Evolutionary conservation across 768 basidiomycete species (phyloP).

Genomic region (Grammothele lineata): DNA sequence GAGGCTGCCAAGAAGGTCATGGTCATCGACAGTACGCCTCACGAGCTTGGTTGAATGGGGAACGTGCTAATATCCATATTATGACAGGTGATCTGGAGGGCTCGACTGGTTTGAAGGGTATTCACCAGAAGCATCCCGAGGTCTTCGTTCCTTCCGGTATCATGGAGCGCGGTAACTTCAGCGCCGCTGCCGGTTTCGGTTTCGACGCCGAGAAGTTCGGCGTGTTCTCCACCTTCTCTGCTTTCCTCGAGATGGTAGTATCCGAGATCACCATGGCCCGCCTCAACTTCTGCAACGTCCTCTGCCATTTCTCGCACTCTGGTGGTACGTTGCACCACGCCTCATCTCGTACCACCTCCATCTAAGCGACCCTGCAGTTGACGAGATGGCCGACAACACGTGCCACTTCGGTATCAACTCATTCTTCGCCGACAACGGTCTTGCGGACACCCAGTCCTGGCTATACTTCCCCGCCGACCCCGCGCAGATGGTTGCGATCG

Average conservation of each 20-base stretch:
- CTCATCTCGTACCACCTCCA: background rate
- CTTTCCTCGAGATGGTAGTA: slow-evolving; percentile 88
- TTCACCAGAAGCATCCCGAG: slow-evolving; percentile 88
- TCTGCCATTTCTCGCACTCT: slow-evolving; percentile 87
- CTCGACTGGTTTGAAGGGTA: slow-evolving; percentile 83
- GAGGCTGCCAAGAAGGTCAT: slow-evolving; percentile 77
- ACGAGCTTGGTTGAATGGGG: too few species aligned
- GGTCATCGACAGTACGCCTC: slow-evolving; percentile 83
- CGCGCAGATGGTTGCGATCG: slow-evolving; percentile 72
- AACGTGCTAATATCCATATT: background rate
- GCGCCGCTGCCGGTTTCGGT: slow-evolving; percentile 59
- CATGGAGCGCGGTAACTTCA: slow-evolving; percentile 32
- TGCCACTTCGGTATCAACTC: slow-evolving; percentile 77
- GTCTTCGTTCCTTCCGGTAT: slow-evolving; percentile 83
- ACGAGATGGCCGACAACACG: slow-evolving; percentile 64
- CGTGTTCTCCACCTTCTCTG: slow-evolving; percentile 88
- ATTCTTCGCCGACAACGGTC: slow-evolving; percentile 85
- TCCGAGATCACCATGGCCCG: slow-evolving; percentile 93
- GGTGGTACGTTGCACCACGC: slow-evolving; percentile 67
- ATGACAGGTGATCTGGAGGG: slow-evolving; percentile 75
- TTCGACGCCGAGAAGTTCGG: slow-evolving; percentile 80
- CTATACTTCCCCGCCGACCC: slow-evolving; percentile 89
- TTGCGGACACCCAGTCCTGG: slow-evolving; percentile 71
- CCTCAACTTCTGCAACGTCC: slow-evolving; percentile 82
- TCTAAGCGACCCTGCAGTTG: too few species aligned